Conservation (phyloP, 1,139 yeast genomes). For the Candida freyschussii region DNA sequence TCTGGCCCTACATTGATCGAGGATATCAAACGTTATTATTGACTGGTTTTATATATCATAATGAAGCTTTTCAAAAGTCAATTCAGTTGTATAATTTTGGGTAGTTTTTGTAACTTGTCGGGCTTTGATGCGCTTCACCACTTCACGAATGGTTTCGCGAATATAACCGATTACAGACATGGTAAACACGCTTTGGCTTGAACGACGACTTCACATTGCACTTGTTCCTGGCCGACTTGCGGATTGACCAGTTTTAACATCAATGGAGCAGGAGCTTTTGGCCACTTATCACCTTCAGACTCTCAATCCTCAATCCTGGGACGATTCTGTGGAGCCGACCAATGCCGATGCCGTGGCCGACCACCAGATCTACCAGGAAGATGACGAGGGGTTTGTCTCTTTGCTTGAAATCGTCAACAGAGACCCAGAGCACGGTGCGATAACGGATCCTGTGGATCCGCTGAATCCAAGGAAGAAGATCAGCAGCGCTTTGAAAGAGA, state of each 20-base stretch:
- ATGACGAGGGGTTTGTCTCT: conserved; percentile 16
- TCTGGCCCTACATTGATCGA: neutral
- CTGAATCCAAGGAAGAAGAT: conserved; percentile 47
- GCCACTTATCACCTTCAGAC: conserved; percentile 39
- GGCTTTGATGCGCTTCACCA: too few species aligned
- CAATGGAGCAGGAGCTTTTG: conserved; percentile 30
- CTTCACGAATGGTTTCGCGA: too few species aligned
- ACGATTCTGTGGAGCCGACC: conserved; percentile 26
- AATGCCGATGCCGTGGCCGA: conserved; percentile 15
- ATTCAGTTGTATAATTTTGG: too few species aligned
- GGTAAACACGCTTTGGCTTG: too few species aligned
- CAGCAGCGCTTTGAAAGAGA: conserved; percentile 37
- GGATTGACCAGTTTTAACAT: too few species aligned
- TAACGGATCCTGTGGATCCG: conserved; percentile 44
- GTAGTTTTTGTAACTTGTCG: too few species aligned
- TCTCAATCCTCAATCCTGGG: conserved; percentile 36
- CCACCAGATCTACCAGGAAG: conserved; percentile 10
- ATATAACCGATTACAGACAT: too few species aligned
- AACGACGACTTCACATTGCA: too few species aligned
- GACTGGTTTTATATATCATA: too few species aligned
- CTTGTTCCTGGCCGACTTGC: too few species aligned
- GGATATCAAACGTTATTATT: conserved; percentile 1
- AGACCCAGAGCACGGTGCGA: conserved; percentile 12
- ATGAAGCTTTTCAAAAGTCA: too few species aligned
- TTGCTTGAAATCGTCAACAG: conserved; percentile 17